These are phyloP conservation scores for Talaromyces sp. DNA, from an alignment of 2,329 filamentous ascomycete genomes.

Conservation along the genomic window DNA sequence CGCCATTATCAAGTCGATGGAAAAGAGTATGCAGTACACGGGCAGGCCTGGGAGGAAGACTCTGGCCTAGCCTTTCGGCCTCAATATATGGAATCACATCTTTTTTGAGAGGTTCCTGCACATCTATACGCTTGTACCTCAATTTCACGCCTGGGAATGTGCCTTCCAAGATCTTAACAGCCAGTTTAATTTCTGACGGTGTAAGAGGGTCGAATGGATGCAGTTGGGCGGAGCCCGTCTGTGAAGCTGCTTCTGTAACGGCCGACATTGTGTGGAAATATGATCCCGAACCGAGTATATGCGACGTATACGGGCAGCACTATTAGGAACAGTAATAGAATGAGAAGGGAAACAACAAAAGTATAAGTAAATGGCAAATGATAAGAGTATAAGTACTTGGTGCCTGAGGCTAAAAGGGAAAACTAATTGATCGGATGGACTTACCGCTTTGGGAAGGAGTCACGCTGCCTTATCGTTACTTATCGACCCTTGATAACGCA, in stretches of 20 bases:
- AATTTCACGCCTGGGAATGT: slow-evolving; percentile 36
- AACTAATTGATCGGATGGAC: neutral
- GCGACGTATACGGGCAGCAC: neutral
- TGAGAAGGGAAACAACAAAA: neutral
- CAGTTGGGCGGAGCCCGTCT: slow-evolving; percentile 22
- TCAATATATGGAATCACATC: slow-evolving; percentile 59
- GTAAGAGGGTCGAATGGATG: slow-evolving; percentile 43
- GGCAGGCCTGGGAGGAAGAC: slow-evolving; percentile 50
- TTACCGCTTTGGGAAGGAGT: slow-evolving; percentile 17
- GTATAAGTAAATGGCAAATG: neutral
- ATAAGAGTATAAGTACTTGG: neutral
- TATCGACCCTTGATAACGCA: neutral
- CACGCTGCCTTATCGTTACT: slow-evolving; percentile 4
- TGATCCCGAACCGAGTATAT: neutral
- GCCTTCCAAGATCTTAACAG: slow-evolving; percentile 36
- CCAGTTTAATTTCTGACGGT: slow-evolving; percentile 38
- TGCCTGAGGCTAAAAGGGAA: slow-evolving; percentile 1
- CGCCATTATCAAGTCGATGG: slow-evolving; percentile 39
- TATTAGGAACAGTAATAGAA: too few species aligned
- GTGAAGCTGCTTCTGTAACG: slow-evolving; percentile 8
- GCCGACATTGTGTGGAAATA: neutral
- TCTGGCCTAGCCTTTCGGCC: slow-evolving; percentile 55
- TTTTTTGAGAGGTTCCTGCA: slow-evolving; percentile 62
- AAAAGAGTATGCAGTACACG: slow-evolving; percentile 54
- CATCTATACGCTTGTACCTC: slow-evolving; percentile 63